Percentiles rank a stretch among this genome's conserved stretches.
Evolutionary conservation across 495 filamentous ascomycete genomes (phyloP).

Genomic region (Geopyxis carbonaria): DNA sequence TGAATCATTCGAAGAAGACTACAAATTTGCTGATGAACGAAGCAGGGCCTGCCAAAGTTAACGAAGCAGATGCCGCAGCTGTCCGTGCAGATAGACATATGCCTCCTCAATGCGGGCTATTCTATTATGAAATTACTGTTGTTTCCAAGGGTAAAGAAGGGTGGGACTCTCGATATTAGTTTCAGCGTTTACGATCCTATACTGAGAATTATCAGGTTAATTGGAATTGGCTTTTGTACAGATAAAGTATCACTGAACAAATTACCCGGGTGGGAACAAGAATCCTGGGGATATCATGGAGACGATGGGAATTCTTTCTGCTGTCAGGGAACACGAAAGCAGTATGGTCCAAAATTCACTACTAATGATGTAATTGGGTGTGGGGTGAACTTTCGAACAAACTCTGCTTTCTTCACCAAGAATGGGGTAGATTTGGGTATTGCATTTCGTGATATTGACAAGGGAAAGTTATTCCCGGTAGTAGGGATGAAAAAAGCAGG

Average conservation of each 20-base stretch:
- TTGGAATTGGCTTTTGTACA: constrained; percentile 76
- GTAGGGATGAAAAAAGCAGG: constrained; percentile 85
- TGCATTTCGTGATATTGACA: constrained; percentile 60
- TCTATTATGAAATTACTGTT: constrained; percentile 92
- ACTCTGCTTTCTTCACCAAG: constrained; percentile 86
- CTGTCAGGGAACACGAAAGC: constrained; percentile 52
- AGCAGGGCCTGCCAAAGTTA: constrained; percentile 37
- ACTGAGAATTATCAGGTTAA: constrained; percentile 38
- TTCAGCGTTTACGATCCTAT: constrained; percentile 2
- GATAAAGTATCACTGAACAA: constrained; percentile 57
- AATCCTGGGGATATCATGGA: constrained; percentile 95
- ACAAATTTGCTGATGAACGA: background rate
- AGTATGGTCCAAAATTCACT: constrained; percentile 57
- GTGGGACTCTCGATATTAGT: constrained; percentile 37
- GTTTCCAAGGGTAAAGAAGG: constrained; percentile 71
- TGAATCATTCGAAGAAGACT: constrained; percentile 2
- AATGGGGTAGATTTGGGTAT: constrained; percentile 70
- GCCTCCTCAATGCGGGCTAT: constrained; percentile 82
- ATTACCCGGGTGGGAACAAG: constrained; percentile 85
- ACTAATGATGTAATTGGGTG: constrained; percentile 76
- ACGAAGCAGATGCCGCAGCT: constrained; percentile 52
- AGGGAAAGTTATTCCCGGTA: constrained; percentile 56
- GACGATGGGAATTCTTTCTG: constrained; percentile 85
- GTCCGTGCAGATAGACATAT: constrained; percentile 78
- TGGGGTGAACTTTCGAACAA: constrained; percentile 78